Evolutionary conservation across 352 stramenopile species (phyloP).

Genomic region (Stephanocyclus meneghinianus): DNA sequence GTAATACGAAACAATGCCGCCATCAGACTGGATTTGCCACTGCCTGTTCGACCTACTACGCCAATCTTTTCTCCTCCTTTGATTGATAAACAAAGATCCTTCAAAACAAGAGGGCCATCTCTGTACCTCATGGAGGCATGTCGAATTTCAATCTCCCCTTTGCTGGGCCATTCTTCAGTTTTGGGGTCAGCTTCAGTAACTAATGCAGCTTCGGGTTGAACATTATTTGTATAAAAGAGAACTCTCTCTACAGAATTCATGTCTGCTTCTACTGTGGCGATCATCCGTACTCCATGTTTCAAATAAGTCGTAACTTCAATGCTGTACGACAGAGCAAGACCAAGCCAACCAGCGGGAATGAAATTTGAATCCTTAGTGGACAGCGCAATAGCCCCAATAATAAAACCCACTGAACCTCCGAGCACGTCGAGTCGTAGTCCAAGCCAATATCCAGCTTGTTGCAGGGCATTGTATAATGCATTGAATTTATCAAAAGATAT

Average conservation of each 20-base stretch:
- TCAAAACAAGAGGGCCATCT: slow-evolving; percentile 81
- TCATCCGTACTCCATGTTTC: slow-evolving; percentile 82
- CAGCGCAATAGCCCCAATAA: slow-evolving; percentile 78
- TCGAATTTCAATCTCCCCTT: slow-evolving; percentile 79
- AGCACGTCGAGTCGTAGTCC: slow-evolving; percentile 82
- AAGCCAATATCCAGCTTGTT: slow-evolving; percentile 83
- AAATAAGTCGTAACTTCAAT: slow-evolving; percentile 82
- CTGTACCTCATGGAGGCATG: slow-evolving; percentile 86
- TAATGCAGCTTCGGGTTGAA: slow-evolving; percentile 73
- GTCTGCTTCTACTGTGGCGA: slow-evolving; percentile 77
- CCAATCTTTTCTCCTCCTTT: slow-evolving; percentile 81
- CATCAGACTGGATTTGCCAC: slow-evolving; percentile 84
- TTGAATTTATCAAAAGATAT: slow-evolving; percentile 81
- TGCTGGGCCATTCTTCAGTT: slow-evolving; percentile 70
- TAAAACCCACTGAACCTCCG: slow-evolving; percentile 68
- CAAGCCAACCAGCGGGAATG: slow-evolving; percentile 81
- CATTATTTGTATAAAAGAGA: slow-evolving; percentile 85
- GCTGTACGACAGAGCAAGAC: slow-evolving; percentile 73
- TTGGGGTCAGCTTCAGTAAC: slow-evolving; percentile 58
- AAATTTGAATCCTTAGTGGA: slow-evolving; percentile 62
- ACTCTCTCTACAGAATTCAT: slow-evolving; percentile 89
- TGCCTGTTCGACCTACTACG: slow-evolving; percentile 79
- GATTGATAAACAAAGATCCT: slow-evolving; percentile 71
- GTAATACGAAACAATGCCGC: slow-evolving; percentile 84
- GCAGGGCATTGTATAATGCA: slow-evolving; percentile 69